Base-by-base conservation (phyloP, 2,329 filamentous ascomycete genomes). In the Xylariales sp. region DNA sequence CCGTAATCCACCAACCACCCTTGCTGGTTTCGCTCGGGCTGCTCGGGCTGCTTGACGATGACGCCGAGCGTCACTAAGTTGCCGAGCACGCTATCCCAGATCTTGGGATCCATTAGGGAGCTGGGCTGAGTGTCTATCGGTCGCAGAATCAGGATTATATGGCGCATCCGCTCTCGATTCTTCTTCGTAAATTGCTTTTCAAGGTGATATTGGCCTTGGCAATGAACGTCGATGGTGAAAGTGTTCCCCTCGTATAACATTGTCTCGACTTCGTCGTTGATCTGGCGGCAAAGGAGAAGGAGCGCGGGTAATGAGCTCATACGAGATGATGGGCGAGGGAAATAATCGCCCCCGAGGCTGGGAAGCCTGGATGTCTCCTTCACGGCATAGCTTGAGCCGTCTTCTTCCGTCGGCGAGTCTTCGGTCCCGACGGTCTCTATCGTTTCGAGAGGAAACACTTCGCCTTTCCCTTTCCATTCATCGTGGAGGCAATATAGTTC, bases 241-340 rank as follows among this genome's bases (percentile, higher is more conserved):
- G 60, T 59, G 34, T 67, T 67, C 39, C 41, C 48, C 6, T 50
- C 32, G 23, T 67, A 67, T 49, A 67, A 50, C 59, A 67, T 63
- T 8, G 53, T 58, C 23, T 64, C 60, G 23, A 59, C 64, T 36
- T 67, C 64, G 8, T 67, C 41, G 23, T 43, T 67, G 32, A 64
- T 67, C 48, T 67, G 64, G 30, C 28, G 64, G n/a, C 59, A 64
- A n/a, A 64, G 46, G n/a, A 64, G 54, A 12, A 67, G 54, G 12
- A 67, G 60, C 3, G 64, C 54, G 14, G 64, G 64, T 5, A 67
- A 28, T 6, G 60, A 61, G 28, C 64, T 64, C 39, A 12, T 43
- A 45, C 41, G n/a, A 34, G 45, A 34, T 12, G 54, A 32, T 9
- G 46, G 14, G 18, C 45, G 5, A 39, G 36, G 23, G 45, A 23